Base-by-base conservation (phyloP, 2,329 filamentous ascomycete genomes). In the Colletotrichum orbiculare region DNA sequence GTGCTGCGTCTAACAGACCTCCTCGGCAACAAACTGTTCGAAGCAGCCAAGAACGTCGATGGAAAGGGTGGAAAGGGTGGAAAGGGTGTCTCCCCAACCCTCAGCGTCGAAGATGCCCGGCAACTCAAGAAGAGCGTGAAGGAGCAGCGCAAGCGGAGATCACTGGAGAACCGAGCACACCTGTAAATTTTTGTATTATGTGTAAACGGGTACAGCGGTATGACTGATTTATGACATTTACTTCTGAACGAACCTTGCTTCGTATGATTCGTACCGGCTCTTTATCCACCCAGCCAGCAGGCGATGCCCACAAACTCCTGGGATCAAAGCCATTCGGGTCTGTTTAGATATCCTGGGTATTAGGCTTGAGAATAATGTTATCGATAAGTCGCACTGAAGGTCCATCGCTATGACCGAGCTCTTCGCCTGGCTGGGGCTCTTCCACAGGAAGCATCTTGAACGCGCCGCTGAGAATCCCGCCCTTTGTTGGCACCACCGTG, bases 351-450 rank as follows among this genome's bases (percentile, higher is more conserved):
- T 61, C 64, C 35, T 64, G 64, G 43, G 54, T 55, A 43, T 67
- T 68, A 0, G 85, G 82, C 70, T 83, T 79, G 39, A 95, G 75
- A 59, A 97, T 90, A 69, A 98, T 89, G 73, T 99, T 99, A 74
- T 99, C 96, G 75, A 99, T 97, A 77, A 99, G 80, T 67, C 96
- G 85, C 52, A 99, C 96, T 1, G 89, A 76, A 13, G 92, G 92
- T 2, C 90, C 90, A 4, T 88, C 89, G 60, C 87, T 85, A 66
- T 87, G 88, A 4, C 94, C 94, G 34, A 94, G 77, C 69, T 94
- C 89, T 76, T 98, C 94, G 0, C 86, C 91, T 6, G 87, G 80
- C 53, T 82, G 84, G 1, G 89, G 83, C 55, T 87, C 84, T 73
- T 96, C 92, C 2, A 97, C 81, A 0, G 94, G 91, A 49, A 93